Evolutionary conservation across 2,329 filamentous ascomycete genomes (phyloP).

Genomic region (Nemania sp.): DNA sequence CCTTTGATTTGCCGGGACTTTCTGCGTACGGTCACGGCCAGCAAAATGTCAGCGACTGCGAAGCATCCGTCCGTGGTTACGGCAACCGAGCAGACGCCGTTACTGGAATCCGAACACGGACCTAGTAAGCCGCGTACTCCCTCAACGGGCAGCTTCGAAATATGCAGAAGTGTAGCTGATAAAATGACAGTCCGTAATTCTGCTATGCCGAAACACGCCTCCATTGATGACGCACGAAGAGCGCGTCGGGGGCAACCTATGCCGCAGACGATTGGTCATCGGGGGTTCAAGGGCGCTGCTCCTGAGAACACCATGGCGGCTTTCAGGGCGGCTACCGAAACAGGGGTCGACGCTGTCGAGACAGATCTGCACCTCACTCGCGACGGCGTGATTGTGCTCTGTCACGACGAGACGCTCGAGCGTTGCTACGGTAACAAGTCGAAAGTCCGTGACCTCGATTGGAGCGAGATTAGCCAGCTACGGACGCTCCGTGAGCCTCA

Average conservation of each 20-base stretch:
- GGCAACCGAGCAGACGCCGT: slow-evolving; percentile 14
- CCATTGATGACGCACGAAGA: background rate
- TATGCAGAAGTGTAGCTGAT: slow-evolving; percentile 1
- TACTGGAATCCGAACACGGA: slow-evolving; percentile 7
- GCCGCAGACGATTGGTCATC: slow-evolving; percentile 77
- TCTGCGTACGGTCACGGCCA: background rate
- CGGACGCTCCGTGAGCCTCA: slow-evolving; percentile 69
- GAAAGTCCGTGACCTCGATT: slow-evolving; percentile 76
- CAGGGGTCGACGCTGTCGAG: slow-evolving; percentile 80
- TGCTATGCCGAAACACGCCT: slow-evolving; percentile 4
- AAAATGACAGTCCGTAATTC: background rate
- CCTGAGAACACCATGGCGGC: slow-evolving; percentile 88
- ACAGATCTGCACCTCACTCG: slow-evolving; percentile 84
- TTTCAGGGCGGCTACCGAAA: slow-evolving; percentile 70
- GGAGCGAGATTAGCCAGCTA: slow-evolving; percentile 56
- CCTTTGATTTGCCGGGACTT: background rate
- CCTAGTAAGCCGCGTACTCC: slow-evolving; percentile 13
- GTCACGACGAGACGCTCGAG: slow-evolving; percentile 78
- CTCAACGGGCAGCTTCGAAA: background rate
- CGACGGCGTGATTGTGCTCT: slow-evolving; percentile 84
- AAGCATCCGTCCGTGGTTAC: background rate
- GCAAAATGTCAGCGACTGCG: slow-evolving; percentile 9
- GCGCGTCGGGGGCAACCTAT: slow-evolving; percentile 35
- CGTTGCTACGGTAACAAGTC: slow-evolving; percentile 80
- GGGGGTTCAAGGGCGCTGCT: slow-evolving; percentile 75